Evolutionary conservation across 2,329 filamentous ascomycete species (phyloP).

Genomic region (Colletotrichum orbiculare): DNA sequence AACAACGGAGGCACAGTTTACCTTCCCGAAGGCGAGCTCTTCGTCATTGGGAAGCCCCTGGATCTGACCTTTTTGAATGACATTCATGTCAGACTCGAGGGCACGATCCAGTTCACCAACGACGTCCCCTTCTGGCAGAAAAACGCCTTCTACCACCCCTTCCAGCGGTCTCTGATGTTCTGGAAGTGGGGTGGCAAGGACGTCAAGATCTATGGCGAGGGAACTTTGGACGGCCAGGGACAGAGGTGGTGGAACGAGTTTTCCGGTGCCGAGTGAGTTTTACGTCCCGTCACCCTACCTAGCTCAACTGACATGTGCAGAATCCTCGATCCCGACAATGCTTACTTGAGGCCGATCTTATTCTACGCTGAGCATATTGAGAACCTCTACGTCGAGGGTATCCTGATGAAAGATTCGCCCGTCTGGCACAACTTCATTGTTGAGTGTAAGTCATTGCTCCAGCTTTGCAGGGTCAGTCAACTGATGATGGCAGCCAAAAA

Average conservation of each 20-base stretch:
- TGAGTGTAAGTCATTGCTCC: constrained; percentile 49
- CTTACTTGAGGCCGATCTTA: constrained; percentile 67
- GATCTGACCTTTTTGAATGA: constrained; percentile 68
- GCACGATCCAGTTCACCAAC: constrained; percentile 61
- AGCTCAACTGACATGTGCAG: not conserved
- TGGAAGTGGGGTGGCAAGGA: constrained; percentile 73
- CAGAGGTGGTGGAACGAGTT: constrained; percentile 57
- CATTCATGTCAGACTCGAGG: constrained; percentile 68
- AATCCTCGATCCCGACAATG: constrained; percentile 64
- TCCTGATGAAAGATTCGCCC: constrained; percentile 69
- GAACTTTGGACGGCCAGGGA: constrained; percentile 67
- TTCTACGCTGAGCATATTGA: constrained; percentile 72
- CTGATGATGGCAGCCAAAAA: constrained; percentile 51
- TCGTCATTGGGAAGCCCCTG: constrained; percentile 68
- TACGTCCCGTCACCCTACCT: not conserved
- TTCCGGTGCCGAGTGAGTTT: constrained; percentile 46
- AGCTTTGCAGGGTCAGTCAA: not conserved
- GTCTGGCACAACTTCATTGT: constrained; percentile 74
- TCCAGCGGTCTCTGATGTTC: constrained; percentile 67
- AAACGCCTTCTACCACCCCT: constrained; percentile 53
- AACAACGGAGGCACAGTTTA: constrained; percentile 69
- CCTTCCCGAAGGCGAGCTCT: constrained; percentile 63
- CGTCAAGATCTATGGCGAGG: constrained; percentile 69
- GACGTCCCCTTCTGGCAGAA: constrained; percentile 57
- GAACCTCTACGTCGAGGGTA: constrained; percentile 66